phyloP scores from a whole-genome alignment of 805 yeast species.

The Yamadazyma olivae region DNA sequence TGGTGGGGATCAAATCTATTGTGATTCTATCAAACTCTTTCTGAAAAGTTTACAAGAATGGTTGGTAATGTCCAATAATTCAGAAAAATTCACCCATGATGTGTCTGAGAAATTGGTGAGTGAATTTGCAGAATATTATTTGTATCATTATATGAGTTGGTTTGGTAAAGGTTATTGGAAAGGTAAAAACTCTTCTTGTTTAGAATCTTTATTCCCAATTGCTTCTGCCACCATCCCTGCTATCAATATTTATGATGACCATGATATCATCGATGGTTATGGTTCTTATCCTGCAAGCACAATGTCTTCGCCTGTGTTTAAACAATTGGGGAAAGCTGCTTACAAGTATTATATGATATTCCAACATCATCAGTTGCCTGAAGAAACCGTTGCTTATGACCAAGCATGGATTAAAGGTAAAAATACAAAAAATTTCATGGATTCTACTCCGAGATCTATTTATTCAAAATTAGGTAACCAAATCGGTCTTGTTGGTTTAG shows the following conservation, averaged over 20 bases:
- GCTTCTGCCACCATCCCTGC: conserved; percentile 84
- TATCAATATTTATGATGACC: conserved; percentile 88
- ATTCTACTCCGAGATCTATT: conserved; percentile 62
- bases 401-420: conserved; percentile 52
- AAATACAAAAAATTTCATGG: conserved; percentile 64
- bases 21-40: conserved; percentile 70
- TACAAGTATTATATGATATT: conserved; percentile 85
- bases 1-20: conserved; percentile 95
- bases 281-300: conserved; percentile 82
- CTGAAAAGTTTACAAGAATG: conserved; percentile 58
- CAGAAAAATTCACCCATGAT: conserved; percentile 35
- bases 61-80: conserved; percentile 52
- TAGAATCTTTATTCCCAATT: conserved; percentile 65
- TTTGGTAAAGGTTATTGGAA: conserved; percentile 87
- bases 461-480: conserved; percentile 73
- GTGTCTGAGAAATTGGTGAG: conserved; percentile 46
- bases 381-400: conserved; percentile 35
- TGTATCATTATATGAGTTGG: conserved; percentile 79
- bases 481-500: conserved; percentile 74
- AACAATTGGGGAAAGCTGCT: conserved; percentile 73
- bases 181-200: conserved; percentile 63
- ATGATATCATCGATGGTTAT: conserved; percentile 94
- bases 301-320: conserved; percentile 68
- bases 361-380: conserved; percentile 74
- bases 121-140: conserved; percentile 64